Evolutionary conservation across 1,284 basidiomycete species (phyloP).

Genomic region (Cutaneotrichosporon cavernicola): DNA sequence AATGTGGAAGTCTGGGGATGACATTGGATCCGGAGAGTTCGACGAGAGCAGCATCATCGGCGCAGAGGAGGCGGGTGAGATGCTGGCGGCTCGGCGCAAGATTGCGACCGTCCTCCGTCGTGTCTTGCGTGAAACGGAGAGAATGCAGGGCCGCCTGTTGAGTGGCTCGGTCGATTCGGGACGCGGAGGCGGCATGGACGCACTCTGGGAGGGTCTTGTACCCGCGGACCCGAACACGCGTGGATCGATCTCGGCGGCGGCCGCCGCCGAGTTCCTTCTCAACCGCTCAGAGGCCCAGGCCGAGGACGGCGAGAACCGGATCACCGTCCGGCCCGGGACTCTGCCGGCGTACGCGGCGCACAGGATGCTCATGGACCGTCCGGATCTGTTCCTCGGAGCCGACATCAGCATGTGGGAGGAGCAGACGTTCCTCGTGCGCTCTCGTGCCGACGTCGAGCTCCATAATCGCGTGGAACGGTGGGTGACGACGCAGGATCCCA

Average conservation of each 20-base stretch:
- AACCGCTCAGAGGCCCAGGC: conserved; percentile 15
- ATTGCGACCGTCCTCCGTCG: conserved; percentile 40
- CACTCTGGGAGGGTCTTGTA: conserved; percentile 36
- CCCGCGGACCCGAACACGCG: conserved; percentile 18
- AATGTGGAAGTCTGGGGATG: conserved; percentile 28
- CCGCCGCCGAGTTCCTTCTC: conserved; percentile 39
- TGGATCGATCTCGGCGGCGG: conserved; percentile 30
- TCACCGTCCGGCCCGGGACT: conserved; percentile 29
- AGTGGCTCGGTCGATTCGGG: conserved; percentile 22
- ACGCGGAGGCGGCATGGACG: conserved; percentile 37
- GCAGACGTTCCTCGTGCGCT: conserved; percentile 69
- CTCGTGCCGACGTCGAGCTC: conserved; percentile 61
- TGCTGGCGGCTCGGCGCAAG: conserved; percentile 38
- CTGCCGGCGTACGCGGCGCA: conserved; percentile 65
- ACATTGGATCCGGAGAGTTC: conserved; percentile 14
- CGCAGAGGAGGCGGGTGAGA: conserved; percentile 21
- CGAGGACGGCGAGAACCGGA: conserved; percentile 11
- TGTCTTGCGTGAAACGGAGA: conserved; percentile 44
- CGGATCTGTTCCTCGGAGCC: conserved; percentile 66
- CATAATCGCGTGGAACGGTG: conserved; percentile 61
- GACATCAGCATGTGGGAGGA: conserved; percentile 60
- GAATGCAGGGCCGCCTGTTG: conserved; percentile 34
- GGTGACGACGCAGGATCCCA: conserved; percentile 55
- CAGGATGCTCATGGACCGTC: conserved; percentile 66
- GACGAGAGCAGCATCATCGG: conserved; percentile 13